phyloP scores from a whole-genome alignment of 495 filamentous ascomycete genomes.

The Tuber microsphaerosporum region DNA sequence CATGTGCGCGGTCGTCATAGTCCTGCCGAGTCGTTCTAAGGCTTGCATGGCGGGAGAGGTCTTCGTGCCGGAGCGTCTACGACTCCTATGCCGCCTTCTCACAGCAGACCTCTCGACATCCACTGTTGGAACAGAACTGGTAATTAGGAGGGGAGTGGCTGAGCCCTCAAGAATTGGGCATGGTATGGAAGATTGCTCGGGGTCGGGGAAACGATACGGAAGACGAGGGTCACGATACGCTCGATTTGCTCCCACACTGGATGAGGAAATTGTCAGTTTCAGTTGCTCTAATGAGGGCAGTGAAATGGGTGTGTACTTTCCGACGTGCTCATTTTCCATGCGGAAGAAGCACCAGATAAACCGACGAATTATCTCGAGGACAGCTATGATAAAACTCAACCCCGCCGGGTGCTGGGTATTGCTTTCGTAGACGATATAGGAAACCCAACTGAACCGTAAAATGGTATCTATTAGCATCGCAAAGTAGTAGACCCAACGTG shows the following conservation, averaged over 20 bases:
- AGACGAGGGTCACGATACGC: conserved; percentile 37
- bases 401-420: conserved; percentile 74
- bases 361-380: conserved; percentile 71
- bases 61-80: conserved; percentile 9
- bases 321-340: conserved; percentile 83
- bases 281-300: background rate
- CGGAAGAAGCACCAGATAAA: conserved; percentile 88
- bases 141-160: conserved; percentile 24
- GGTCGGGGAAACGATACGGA: conserved; percentile 30
- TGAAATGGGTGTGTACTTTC: conserved; percentile 19
- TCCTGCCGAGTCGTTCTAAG: conserved; percentile 35
- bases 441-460: conserved; percentile 92
- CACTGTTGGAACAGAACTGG: conserved; percentile 17
- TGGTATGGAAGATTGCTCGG: conserved; percentile 5
- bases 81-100: conserved; percentile 24
- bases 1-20: conserved; percentile 38
- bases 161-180: conserved; percentile 19
- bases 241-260: conserved; percentile 36
- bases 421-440: conserved; percentile 74
- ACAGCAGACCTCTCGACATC: conserved; percentile 34
- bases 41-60: conserved; percentile 32
- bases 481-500: conserved; percentile 69
- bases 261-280: background rate
- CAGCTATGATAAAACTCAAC: conserved; percentile 64
- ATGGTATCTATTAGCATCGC: conserved; percentile 79